These are phyloP conservation scores for Beverwykella pulmonaria DNA, from an alignment of 495 filamentous ascomycete genomes.

Conservation along the genomic window DNA sequence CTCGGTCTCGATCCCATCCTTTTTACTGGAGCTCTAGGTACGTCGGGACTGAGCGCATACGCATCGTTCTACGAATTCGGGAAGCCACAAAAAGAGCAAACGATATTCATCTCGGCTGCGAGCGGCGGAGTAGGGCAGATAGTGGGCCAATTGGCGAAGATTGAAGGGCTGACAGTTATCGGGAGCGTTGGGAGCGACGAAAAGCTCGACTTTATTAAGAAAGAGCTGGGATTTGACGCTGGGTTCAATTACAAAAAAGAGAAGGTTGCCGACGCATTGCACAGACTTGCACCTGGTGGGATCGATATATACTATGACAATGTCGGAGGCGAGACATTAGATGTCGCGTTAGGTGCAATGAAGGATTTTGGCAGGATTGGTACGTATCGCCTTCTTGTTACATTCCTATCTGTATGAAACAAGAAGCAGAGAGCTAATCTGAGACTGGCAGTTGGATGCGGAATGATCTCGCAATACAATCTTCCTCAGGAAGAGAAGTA, in stretches of 20 bases:
- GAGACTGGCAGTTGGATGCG: slow-evolving; percentile 53
- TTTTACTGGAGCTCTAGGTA: slow-evolving; percentile 73
- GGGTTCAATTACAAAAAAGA: slow-evolving; percentile 66
- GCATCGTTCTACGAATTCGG: slow-evolving; percentile 77
- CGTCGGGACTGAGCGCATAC: slow-evolving; percentile 82
- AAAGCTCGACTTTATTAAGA: slow-evolving; percentile 51
- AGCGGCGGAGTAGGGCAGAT: slow-evolving; percentile 80
- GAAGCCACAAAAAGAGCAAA: slow-evolving; percentile 79
- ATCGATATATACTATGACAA: slow-evolving; percentile 94
- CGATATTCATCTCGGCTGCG: slow-evolving; percentile 78
- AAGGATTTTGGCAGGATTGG: slow-evolving; percentile 71
- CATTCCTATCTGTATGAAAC: too few relatives aligned
- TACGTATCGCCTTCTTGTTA: slow-evolving; percentile 47
- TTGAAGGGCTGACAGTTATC: slow-evolving; percentile 79
- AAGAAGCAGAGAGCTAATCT: slow-evolving; percentile 5
- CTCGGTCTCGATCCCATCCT: slow-evolving; percentile 61
- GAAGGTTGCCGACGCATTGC: slow-evolving; percentile 65
- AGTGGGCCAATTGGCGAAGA: slow-evolving; percentile 81
- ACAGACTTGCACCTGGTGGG: slow-evolving; percentile 73
- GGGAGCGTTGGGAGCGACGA: slow-evolving; percentile 61
- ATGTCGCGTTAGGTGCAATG: slow-evolving; percentile 67
- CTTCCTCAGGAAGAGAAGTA: slow-evolving; percentile 57
- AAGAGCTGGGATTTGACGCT: slow-evolving; percentile 53
- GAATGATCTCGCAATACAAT: slow-evolving; percentile 80
- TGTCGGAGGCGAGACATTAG: slow-evolving; percentile 82